These are phyloP conservation scores for Diaporthe citri DNA, from an alignment of 2,329 filamentous ascomycete genomes.

Conservation along the genomic window DNA sequence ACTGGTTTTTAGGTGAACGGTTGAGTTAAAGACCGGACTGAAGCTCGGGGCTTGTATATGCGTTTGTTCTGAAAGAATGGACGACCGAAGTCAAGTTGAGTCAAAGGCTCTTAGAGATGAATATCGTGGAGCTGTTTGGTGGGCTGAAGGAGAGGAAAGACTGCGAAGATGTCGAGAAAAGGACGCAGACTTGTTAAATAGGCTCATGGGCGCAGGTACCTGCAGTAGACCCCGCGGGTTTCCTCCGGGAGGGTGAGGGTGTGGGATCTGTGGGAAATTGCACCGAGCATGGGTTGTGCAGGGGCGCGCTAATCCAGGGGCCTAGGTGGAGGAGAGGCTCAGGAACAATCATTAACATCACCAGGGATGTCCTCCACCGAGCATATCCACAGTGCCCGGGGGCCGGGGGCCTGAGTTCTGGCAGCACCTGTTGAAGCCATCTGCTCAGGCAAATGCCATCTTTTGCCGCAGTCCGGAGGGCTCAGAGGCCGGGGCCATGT, in stretches of 20 bases:
- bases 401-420: not conserved
- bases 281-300: conserved; percentile 42
- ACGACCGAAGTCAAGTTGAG: conserved; percentile 57
- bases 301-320: conserved; percentile 48
- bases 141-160: conserved; percentile 49
- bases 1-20: conserved; percentile 31
- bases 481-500: not conserved
- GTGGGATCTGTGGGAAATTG: conserved; percentile 41
- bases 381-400: conserved; percentile 28
- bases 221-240: conserved; percentile 24
- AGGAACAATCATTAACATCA: conserved; percentile 40
- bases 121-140: conserved; percentile 48
- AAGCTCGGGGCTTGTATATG: conserved; percentile 46
- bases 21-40: conserved; percentile 45
- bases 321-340: conserved; percentile 45
- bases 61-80: conserved; percentile 51
- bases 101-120: conserved; percentile 45
- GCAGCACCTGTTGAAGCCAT: not conserved
- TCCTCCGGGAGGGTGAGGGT: conserved; percentile 15
- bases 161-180: conserved; percentile 41
- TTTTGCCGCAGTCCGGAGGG: not conserved
- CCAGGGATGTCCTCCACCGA: conserved; percentile 30
- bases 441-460: not conserved
- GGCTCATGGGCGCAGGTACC: conserved; percentile 25
- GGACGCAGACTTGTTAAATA: conserved; percentile 51